Evolutionary conservation across 352 stramenopile genomes (phyloP).

Genomic region (Phytophthora macrochlamydospora): DNA sequence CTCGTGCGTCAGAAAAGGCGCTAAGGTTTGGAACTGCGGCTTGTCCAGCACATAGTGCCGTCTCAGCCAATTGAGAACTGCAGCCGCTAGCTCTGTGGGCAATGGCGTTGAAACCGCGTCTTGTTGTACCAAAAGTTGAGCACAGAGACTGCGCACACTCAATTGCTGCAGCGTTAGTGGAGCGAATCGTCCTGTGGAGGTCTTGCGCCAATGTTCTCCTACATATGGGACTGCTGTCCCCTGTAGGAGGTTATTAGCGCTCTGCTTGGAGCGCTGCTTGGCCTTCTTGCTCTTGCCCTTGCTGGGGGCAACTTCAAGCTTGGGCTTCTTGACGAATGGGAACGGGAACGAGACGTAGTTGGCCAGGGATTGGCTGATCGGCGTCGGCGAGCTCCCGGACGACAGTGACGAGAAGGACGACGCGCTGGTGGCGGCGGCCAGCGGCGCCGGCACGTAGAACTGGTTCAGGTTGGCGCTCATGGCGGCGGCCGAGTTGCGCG

Average conservation of each 20-base stretch:
- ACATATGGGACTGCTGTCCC: constrained; percentile 31
- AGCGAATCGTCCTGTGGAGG: constrained; percentile 34
- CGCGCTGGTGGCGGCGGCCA: constrained; percentile 10
- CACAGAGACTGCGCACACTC: constrained; percentile 58
- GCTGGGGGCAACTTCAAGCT: constrained; percentile 8
- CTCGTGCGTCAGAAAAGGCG: constrained; percentile 57
- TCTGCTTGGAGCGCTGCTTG: neutral
- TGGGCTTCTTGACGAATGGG: constrained; percentile 60
- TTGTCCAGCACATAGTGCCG: constrained; percentile 58
- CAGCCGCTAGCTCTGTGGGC: constrained; percentile 47
- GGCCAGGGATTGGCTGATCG: constrained; percentile 59
- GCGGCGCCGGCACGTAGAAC: constrained; percentile 27
- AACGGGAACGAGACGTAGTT: constrained; percentile 86
- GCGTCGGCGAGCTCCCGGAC: constrained; percentile 11
- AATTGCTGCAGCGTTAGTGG: constrained; percentile 65
- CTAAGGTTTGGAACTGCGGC: constrained; percentile 58
- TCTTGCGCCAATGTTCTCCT: constrained; percentile 60
- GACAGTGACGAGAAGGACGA: constrained; percentile 5
- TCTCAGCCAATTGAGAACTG: constrained; percentile 59
- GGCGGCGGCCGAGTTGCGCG: constrained; percentile 28
- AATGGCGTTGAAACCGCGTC: constrained; percentile 26
- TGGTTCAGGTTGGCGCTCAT: constrained; percentile 36
- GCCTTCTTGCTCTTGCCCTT: constrained; percentile 24
- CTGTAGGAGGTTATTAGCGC: neutral
- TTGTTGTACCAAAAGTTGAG: constrained; percentile 44